Evolutionary conservation across 192 early-diverging fungal genomes (phyloP).

Genomic region (Gryganskiella cystojenkinii): DNA sequence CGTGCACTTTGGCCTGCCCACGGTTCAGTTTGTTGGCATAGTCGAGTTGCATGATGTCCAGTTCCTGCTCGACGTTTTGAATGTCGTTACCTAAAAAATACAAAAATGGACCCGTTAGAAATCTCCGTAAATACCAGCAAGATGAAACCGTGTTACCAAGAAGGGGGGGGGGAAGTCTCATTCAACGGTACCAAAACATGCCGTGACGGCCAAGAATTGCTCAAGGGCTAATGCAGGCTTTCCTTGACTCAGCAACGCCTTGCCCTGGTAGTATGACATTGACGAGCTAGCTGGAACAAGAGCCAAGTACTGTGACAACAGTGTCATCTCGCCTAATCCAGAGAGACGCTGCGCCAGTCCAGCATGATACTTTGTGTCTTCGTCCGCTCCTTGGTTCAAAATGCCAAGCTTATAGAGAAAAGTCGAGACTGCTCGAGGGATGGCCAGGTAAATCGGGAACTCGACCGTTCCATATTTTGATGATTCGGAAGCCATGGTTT

Average conservation of each 20-base stretch:
- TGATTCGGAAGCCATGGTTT: conserved; percentile 10
- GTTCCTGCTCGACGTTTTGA: conserved; percentile 33
- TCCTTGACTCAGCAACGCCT: conserved; percentile 22
- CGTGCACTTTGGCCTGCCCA: conserved; percentile 43
- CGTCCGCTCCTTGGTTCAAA: conserved; percentile 4
- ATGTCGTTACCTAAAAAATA: conserved; percentile 33
- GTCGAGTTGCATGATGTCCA: conserved; percentile 47
- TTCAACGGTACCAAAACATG: conserved; percentile 52
- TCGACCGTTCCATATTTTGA: conserved; percentile 31
- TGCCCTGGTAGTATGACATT: conserved; percentile 39
- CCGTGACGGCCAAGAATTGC: conserved; percentile 33
- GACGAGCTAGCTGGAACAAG: conserved; percentile 25
- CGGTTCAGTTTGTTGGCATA: conserved; percentile 12
- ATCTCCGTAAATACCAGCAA: background rate
- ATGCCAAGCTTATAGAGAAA: conserved; percentile 31
- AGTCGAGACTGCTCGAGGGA: conserved; percentile 43
- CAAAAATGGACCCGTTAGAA: background rate
- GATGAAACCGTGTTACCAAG: background rate
- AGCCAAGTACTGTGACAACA: conserved; percentile 30
- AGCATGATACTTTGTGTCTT: conserved; percentile 13
- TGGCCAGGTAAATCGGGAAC: conserved; percentile 35
- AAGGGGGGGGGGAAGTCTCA: no score
- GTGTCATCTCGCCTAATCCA: conserved; percentile 13
- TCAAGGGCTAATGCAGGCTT: conserved; percentile 21
- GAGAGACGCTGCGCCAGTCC: conserved; percentile 43